phyloP scores from a whole-genome alignment of 495 filamentous ascomycete species.

The Cenococcum geophilum region DNA sequence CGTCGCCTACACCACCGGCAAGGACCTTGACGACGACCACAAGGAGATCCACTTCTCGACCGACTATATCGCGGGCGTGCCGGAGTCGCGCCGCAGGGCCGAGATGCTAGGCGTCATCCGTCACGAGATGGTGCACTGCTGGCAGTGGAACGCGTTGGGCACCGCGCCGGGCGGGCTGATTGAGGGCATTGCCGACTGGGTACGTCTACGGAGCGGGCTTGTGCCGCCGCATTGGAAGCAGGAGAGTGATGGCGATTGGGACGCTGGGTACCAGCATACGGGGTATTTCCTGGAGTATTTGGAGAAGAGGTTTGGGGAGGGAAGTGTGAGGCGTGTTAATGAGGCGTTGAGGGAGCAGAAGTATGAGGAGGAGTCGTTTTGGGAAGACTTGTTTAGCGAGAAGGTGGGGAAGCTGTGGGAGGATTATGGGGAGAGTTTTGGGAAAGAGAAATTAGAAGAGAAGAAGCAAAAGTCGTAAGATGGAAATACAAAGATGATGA shows the following conservation, averaged over 20 bases:
- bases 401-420: slow-evolving; percentile 65
- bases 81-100: slow-evolving; percentile 37
- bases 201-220: slow-evolving; percentile 66
- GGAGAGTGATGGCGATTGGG: slow-evolving; percentile 61
- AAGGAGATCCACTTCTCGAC: slow-evolving; percentile 92
- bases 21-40: slow-evolving; percentile 76
- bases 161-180: slow-evolving; percentile 71
- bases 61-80: slow-evolving; percentile 56
- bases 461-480: neutral
- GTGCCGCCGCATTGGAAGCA: slow-evolving; percentile 80
- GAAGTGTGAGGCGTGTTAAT: slow-evolving; percentile 69
- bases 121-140: slow-evolving; percentile 96
- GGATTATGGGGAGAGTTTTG: slow-evolving; percentile 55
- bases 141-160: slow-evolving; percentile 67
- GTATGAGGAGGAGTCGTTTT: slow-evolving; percentile 61
- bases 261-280: slow-evolving; percentile 87
- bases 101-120: slow-evolving; percentile 81
- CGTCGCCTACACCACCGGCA: slow-evolving; percentile 83
- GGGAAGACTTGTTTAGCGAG: slow-evolving; percentile 61
- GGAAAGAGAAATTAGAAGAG: slow-evolving; percentile 5
- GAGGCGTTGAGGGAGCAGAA: slow-evolving; percentile 53
- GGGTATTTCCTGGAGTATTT: slow-evolving; percentile 84
- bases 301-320: slow-evolving; percentile 57
- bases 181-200: slow-evolving; percentile 93
- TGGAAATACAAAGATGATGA: neutral